phyloP scores from a whole-genome alignment of 2,329 filamentous ascomycete genomes.

The Diaporthe velutina region DNA sequence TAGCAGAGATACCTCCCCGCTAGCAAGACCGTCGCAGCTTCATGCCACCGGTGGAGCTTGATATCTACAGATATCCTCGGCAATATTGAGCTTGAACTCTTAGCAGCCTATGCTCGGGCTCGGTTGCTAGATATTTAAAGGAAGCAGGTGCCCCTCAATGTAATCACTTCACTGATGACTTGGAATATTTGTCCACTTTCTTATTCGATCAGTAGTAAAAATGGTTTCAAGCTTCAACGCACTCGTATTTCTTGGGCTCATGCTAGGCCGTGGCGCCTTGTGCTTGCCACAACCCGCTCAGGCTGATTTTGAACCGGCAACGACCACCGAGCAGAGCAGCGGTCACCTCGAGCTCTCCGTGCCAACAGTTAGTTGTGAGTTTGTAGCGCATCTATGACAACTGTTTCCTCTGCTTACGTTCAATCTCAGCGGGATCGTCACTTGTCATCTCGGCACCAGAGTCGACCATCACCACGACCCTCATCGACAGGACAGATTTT shows the following conservation, averaged over 20 bases:
- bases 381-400: no score
- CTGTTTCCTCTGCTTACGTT: not conserved
- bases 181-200: not conserved
- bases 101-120: not conserved
- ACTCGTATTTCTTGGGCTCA: not conserved
- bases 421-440: not conserved
- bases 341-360: not conserved
- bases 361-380: not conserved
- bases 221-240: not conserved
- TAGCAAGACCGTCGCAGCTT: no score
- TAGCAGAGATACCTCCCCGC: not conserved
- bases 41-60: no score
- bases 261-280: not conserved
- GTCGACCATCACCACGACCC: not conserved
- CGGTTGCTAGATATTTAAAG: not conserved
- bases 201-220: not conserved
- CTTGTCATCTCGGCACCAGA: not conserved
- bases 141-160: not conserved
- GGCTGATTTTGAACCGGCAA: not conserved
- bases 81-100: not conserved
- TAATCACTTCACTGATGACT: not conserved
- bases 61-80: not conserved
- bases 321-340: not conserved
- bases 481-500: not conserved
- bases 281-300: not conserved